Evolutionary conservation across 345 rosid genomes (phyloP), one percentile per base, ranked within the genome.

Genomic region (Arabidopsis arenosa): DNA sequence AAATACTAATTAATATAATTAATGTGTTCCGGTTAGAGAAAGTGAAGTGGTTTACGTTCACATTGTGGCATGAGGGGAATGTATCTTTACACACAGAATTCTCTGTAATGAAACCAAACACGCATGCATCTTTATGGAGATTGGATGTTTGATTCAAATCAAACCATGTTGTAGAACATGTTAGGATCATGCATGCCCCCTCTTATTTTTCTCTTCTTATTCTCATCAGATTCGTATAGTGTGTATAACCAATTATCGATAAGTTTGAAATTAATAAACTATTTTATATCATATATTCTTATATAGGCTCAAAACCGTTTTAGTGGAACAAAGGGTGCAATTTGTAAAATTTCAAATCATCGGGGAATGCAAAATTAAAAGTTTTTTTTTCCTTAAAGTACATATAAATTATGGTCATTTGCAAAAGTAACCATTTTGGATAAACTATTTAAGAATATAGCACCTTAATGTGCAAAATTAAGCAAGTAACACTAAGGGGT

Each of bases 131-230:
- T 70, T 44, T 70, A 41, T 57, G 56, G 30, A 70, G 57, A 70
- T 70, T 70, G 55, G 56, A 57, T 44, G 74, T 70, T 70, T 58
- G 44, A 57, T 70, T 70, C 56, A 70, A 32, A 57, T 70, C 74
- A 58, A 70, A 61, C 83, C 85, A 73, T 78, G 70, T 75, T 71
- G 57, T 59, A n/a, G 28, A 81, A 68, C 77, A 81, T 79, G 79
- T 62, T 57, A 76, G 69, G 70, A 55, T 69, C 73, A 54, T 68
- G 73, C 32, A n/a, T 45, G 18, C 32, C 5, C 41, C 32, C 33
- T 69, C 17, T 30, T n/a, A 15, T 2, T 69, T 55, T 69, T 36
- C 37, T 39, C 72, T 21, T 36, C 23, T 15, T 67, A 37, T 26
- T 37, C 44, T 40, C 51, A 4, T 68, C 40, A 26, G 51, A 53